Conservation (phyloP, 495 filamentous ascomycete species). For the Xylaria grammica region DNA sequence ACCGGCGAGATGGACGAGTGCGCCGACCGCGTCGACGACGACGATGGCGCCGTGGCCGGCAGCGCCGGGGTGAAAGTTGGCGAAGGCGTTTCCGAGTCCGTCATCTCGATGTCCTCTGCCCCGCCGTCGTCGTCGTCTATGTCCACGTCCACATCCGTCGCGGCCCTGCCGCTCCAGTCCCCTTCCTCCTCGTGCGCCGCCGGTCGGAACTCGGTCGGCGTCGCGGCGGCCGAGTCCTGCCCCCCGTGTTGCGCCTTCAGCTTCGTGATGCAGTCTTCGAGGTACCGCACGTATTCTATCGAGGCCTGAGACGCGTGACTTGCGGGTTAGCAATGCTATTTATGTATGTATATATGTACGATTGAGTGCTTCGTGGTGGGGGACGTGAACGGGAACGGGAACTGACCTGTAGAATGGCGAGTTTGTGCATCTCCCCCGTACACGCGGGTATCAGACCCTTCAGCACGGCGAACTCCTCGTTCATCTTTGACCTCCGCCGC, state of each 20-base stretch:
- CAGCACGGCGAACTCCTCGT: constrained; percentile 92
- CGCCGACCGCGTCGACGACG: constrained; percentile 27
- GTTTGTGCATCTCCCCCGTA: constrained; percentile 92
- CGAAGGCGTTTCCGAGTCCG: constrained; percentile 43
- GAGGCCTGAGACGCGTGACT: constrained; percentile 66
- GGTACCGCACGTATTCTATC: constrained; percentile 95
- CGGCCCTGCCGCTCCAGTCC: neutral
- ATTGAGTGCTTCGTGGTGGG: too few species aligned
- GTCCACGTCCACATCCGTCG: constrained; percentile 30
- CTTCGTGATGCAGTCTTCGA: constrained; percentile 85
- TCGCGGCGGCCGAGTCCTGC: neutral
- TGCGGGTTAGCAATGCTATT: neutral
- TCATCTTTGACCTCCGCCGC: constrained; percentile 93
- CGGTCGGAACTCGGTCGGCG: constrained; percentile 4
- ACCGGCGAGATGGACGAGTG: constrained; percentile 57
- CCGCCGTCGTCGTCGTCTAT: constrained; percentile 34
- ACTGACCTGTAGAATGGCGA: constrained; percentile 89
- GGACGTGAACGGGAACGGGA: neutral
- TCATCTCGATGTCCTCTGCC: constrained; percentile 54
- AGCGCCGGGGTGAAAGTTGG: constrained; percentile 36
- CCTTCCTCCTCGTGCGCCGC: neutral
- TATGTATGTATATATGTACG: too few species aligned
- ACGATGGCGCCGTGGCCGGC: neutral
- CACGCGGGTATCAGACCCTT: constrained; percentile 98
- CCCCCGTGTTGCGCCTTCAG: constrained; percentile 67